These are phyloP conservation scores for Akanthomyces uredinophilus DNA, from an alignment of 2,329 filamentous ascomycete species.

Conservation along the genomic window DNA sequence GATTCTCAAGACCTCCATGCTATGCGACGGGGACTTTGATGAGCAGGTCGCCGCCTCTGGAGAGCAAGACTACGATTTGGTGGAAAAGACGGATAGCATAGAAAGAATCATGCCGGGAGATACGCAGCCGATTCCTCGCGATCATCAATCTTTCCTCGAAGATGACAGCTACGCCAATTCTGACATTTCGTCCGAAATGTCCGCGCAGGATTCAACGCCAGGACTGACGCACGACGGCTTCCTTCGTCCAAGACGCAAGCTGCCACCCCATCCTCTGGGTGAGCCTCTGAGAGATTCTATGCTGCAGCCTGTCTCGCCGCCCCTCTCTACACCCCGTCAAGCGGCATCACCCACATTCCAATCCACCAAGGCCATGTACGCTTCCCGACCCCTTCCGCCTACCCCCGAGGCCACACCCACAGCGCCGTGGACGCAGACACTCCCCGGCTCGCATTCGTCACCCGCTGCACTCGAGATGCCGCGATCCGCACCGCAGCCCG, in stretches of 20 bases:
- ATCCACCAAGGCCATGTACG: slow-evolving; percentile 6
- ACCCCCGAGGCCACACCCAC: slow-evolving; percentile 48
- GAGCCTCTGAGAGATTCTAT: slow-evolving; percentile 16
- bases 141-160: slow-evolving; percentile 42
- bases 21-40: neutral
- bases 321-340: slow-evolving; percentile 13
- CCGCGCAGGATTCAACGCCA: slow-evolving; percentile 41
- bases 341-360: neutral
- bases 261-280: slow-evolving; percentile 33
- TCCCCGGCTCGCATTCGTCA: neutral
- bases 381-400: slow-evolving; percentile 38
- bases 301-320: slow-evolving; percentile 9
- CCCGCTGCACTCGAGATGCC: slow-evolving; percentile 25
- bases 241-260: slow-evolving; percentile 18
- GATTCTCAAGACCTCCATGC: slow-evolving; percentile 16
- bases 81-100: slow-evolving; percentile 49
- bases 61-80: slow-evolving; percentile 40
- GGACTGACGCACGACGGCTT: slow-evolving; percentile 17
- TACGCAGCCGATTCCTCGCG: slow-evolving; percentile 25
- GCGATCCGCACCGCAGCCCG: slow-evolving; percentile 30
- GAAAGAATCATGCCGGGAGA: slow-evolving; percentile 36
- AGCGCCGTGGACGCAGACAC: slow-evolving; percentile 30
- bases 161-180: slow-evolving; percentile 49
- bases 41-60: slow-evolving; percentile 12
- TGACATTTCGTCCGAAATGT: slow-evolving; percentile 60